Evolutionary conservation across 352 stramenopile species (phyloP).

Genomic region (Globisporangium abappressorium): DNA sequence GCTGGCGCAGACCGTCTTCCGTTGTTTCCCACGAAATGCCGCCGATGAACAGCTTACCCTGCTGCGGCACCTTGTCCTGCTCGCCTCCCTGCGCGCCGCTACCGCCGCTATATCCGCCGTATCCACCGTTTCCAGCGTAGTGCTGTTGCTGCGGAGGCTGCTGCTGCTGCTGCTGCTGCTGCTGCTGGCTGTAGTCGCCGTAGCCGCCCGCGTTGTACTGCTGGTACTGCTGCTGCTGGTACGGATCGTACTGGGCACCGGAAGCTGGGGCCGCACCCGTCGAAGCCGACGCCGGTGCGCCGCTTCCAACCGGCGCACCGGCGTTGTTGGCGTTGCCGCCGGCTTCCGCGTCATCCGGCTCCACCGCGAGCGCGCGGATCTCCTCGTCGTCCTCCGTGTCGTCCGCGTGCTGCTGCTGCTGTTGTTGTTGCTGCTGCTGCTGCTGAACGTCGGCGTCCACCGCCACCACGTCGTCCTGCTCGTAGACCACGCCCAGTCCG

Average conservation of each 20-base stretch:
- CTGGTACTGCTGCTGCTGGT: constrained; percentile 30
- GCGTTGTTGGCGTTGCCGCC: constrained; percentile 6
- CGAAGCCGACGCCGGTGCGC: background rate
- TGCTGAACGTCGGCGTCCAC: constrained; percentile 22
- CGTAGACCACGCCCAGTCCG: constrained; percentile 71
- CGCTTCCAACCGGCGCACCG: background rate
- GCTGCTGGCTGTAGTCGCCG: constrained; percentile 20
- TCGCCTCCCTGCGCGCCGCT: background rate
- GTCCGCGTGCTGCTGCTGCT: constrained; percentile 6
- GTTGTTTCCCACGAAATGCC: constrained; percentile 92
- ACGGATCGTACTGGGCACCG: constrained; percentile 24
- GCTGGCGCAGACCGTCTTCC: constrained; percentile 84
- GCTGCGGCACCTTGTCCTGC: constrained; percentile 22
- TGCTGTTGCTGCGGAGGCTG: constrained; percentile 5
- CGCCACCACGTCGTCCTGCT: constrained; percentile 59
- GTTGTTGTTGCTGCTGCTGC: constrained; percentile 9
- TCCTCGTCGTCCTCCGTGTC: constrained; percentile 66
- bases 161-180: constrained; percentile 18
- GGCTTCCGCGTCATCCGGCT: constrained; percentile 48
- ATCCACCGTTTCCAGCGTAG: constrained; percentile 14
- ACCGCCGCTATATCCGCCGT: constrained; percentile 11
- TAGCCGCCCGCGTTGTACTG: constrained; percentile 33
- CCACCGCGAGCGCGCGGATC: constrained; percentile 53
- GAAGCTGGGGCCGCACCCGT: background rate
- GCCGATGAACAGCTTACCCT: constrained; percentile 90